Percentiles rank a stretch among this genome's conserved stretches.
Evolutionary conservation across 2,329 filamentous ascomycete genomes (phyloP).

Genomic region (Chaetoscypha palmicola): DNA sequence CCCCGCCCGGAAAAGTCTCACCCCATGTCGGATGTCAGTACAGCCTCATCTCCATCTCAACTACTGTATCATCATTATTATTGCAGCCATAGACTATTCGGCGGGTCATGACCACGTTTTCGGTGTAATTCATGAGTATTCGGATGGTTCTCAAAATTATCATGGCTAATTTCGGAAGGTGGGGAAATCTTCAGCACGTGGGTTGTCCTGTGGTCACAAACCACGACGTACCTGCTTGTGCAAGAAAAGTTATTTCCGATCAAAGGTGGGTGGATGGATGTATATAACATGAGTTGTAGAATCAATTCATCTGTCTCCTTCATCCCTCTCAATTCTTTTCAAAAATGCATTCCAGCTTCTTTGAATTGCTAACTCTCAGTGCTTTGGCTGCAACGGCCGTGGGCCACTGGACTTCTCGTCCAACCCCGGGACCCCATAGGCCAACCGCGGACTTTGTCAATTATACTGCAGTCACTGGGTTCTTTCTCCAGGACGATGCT

Average conservation of each 20-base stretch:
- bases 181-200: conserved; percentile 4
- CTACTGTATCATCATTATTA: too few relatives aligned
- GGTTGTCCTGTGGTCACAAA: neutral
- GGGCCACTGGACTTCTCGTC: neutral
- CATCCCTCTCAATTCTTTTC: too few relatives aligned
- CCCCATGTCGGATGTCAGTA: too few relatives aligned
- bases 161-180: conserved; percentile 1
- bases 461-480: conserved; percentile 53
- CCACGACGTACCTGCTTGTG: neutral
- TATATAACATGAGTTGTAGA: too few relatives aligned
- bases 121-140: too few relatives aligned
- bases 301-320: too few relatives aligned
- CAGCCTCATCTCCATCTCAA: too few relatives aligned
- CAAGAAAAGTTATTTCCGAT: neutral
- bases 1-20: too few relatives aligned
- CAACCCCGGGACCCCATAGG: neutral
- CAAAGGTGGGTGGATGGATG: too few relatives aligned
- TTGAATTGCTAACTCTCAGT: neutral
- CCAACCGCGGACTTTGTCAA: conserved; percentile 37
- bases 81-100: neutral
- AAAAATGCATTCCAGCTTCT: conserved; percentile 1
- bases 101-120: too few relatives aligned
- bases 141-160: too few relatives aligned
- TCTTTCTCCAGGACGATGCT: conserved; percentile 57
- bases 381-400: conserved; percentile 2